phyloP scores from a whole-genome alignment of 345 rosid genomes.

The Anastatica hierochuntica region DNA sequence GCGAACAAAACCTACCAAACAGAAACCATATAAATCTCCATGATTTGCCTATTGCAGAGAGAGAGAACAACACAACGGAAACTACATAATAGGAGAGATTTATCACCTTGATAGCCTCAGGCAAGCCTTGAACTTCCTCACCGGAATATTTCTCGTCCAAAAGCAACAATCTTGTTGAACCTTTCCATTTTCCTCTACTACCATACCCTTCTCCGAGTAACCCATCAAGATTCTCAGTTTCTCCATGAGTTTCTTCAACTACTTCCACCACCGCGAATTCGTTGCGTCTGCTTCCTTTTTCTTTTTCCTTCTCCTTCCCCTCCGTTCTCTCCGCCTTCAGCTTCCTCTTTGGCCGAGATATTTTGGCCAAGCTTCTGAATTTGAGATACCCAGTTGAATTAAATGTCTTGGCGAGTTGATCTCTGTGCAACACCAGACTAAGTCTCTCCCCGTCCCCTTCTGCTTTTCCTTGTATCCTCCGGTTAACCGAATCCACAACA shows the following conservation, averaged over 20 bases:
- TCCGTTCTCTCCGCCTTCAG: conserved; percentile 24
- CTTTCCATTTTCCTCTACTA: conserved; percentile 58
- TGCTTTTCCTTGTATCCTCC: conserved; percentile 39
- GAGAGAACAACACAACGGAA: conserved; percentile 2
- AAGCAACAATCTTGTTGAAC: conserved; percentile 81
- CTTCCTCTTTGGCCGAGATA: conserved; percentile 65
- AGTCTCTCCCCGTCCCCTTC: conserved; percentile 41
- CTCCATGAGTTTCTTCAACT: conserved; percentile 38
- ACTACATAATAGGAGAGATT: not conserved
- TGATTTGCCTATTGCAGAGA: too few species aligned
- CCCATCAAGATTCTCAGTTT: conserved; percentile 44
- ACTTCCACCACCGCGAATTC: conserved; percentile 52
- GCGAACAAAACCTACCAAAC: conserved; percentile 41
- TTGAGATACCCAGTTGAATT: conserved; percentile 53
- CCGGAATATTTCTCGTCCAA: too few species aligned
- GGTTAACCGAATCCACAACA: conserved; percentile 26
- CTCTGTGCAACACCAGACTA: conserved; percentile 55
- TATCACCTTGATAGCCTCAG: conserved; percentile 75
- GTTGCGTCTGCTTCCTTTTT: conserved; percentile 28
- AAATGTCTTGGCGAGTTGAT: conserved; percentile 49
- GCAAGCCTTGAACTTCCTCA: too few species aligned
- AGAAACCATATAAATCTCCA: not conserved
- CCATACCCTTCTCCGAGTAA: conserved; percentile 61
- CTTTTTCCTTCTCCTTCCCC: conserved; percentile 23
- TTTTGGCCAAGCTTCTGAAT: conserved; percentile 72